Base-by-base conservation (phyloP, 768 basidiomycete species). In the Heimioporus sp. region DNA sequence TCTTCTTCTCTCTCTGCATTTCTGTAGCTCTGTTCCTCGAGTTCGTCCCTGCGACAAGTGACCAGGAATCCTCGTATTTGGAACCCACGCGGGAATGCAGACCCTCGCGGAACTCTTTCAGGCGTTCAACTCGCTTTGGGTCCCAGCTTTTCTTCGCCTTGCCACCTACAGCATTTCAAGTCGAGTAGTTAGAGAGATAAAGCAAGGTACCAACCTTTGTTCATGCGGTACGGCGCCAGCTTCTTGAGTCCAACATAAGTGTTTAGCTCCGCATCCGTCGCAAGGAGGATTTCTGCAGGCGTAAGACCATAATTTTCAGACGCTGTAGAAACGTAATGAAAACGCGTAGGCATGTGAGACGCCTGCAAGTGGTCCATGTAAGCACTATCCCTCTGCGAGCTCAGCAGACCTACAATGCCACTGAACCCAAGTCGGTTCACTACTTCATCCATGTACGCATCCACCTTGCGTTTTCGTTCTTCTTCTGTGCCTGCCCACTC, bases 211-310 rank as follows among this genome's bases (percentile, higher is more conserved):
- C 10, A 21, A 60, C 65, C 54, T 60, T 69, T 74, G 28, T 80
- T 77, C 42, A 81, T 76, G 39, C 90, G 83, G 68, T 98, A 98
- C 7, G 97, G 92, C 15, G 96, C 97, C 57, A 92, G 80, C 67
- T 89, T 88, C 72, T 92, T 96, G 61, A 98, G 75, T 40, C 87
- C 82, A 71, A 96, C 80, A 69, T 92, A 92, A 52, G 90, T 79
- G 72, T 98, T 99, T 44, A 99, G 80, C 65, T 99, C 97, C 49
- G 83, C 77, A 70, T 99, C 96, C 4, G 86, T 91, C 7, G 96
- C 94, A 63, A 92, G 79, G 21, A 99, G 77, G 56, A 98, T 91
- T 61, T 99, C 95, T 5, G 78, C 82, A 1, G 96, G 83, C 2
- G 84, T 80, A 38, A 99, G 81, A 2, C 80, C 83, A 69, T 79